phyloP scores from a whole-genome alignment of 2,329 filamentous ascomycete species.

The Fusarium nodosum region DNA sequence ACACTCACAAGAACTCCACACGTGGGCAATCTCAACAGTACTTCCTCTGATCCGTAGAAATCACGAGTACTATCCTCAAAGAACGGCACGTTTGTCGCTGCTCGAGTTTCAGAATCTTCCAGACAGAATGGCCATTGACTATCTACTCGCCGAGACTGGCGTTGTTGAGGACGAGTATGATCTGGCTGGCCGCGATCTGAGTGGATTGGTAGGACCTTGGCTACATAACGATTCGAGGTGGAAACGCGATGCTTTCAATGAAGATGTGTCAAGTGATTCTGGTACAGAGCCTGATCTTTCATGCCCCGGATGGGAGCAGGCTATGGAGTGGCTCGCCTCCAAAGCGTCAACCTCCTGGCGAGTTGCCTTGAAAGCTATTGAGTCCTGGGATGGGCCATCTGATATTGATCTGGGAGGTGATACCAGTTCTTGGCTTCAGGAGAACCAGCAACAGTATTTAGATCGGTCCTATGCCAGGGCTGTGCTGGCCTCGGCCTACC shows the following conservation, averaged over 20 bases:
- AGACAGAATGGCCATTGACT: conserved; percentile 69
- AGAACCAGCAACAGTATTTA: conserved; percentile 71
- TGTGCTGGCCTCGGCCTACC: conserved; percentile 76
- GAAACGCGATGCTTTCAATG: conserved; percentile 48
- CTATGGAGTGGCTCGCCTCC: conserved; percentile 75
- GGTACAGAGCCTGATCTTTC: conserved; percentile 52
- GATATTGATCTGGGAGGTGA: conserved; percentile 77
- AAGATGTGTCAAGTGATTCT: conserved; percentile 42
- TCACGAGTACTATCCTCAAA: conserved; percentile 75
- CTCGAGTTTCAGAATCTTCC: conserved; percentile 73
- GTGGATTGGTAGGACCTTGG: conserved; percentile 79
- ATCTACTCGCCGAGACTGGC: conserved; percentile 72
- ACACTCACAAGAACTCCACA: conserved; percentile 70
- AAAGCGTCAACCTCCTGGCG: conserved; percentile 72
- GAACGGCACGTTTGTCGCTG: conserved; percentile 65
- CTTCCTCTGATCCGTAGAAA: conserved; percentile 77
- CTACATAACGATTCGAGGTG: conserved; percentile 74
- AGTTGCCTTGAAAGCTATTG: conserved; percentile 72
- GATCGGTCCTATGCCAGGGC: conserved; percentile 76
- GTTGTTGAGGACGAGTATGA: conserved; percentile 55
- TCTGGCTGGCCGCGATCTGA: conserved; percentile 73
- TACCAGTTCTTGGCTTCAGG: conserved; percentile 69
- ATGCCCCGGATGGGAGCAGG: conserved; percentile 75
- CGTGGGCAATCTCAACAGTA: conserved; percentile 77
- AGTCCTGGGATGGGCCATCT: conserved; percentile 79